Evolutionary conservation across 495 filamentous ascomycete genomes (phyloP).

Genomic region (Hyaloscypha finlandica): DNA sequence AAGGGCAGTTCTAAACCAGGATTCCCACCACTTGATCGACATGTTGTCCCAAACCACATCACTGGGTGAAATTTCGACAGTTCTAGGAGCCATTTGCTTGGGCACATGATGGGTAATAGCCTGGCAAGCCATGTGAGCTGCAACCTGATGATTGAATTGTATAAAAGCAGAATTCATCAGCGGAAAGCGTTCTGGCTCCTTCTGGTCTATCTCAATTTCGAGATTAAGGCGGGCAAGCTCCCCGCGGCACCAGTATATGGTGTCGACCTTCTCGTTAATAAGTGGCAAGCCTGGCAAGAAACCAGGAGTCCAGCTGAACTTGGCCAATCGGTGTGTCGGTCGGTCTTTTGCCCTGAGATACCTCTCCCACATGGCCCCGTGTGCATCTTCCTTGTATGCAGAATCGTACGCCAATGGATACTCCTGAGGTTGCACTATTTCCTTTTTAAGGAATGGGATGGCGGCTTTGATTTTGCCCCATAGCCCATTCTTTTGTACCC

Average conservation of each 20-base stretch:
- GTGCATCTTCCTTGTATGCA: conserved; percentile 61
- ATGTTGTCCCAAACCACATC: conserved; percentile 99
- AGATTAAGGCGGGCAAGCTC: conserved; percentile 87
- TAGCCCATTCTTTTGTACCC: conserved; percentile 43
- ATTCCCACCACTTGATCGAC: conserved; percentile 94
- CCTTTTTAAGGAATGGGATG: conserved; percentile 43
- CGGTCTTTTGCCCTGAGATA: conserved; percentile 81
- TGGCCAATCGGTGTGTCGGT: conserved; percentile 80
- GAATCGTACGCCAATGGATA: conserved; percentile 74
- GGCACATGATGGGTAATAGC: conserved; percentile 88
- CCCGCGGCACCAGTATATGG: conserved; percentile 86
- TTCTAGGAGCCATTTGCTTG: conserved; percentile 90
- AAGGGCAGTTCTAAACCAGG: conserved; percentile 71
- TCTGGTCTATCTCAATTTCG: conserved; percentile 92
- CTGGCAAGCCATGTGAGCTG: conserved; percentile 97
- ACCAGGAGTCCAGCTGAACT: conserved; percentile 65
- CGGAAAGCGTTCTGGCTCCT: conserved; percentile 82
- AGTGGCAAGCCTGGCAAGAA: conserved; percentile 82
- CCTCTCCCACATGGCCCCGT: conserved; percentile 79
- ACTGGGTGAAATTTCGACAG: conserved; percentile 88
- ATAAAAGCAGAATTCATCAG: conserved; percentile 98
- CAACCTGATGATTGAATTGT: conserved; percentile 97
- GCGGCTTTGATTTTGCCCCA: conserved; percentile 45
- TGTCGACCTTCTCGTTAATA: conserved; percentile 90
- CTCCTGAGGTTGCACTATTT: conserved; percentile 44